Evolutionary conservation across 2,329 filamentous ascomycete genomes (phyloP).

Genomic region (Cordyceps militaris): DNA sequence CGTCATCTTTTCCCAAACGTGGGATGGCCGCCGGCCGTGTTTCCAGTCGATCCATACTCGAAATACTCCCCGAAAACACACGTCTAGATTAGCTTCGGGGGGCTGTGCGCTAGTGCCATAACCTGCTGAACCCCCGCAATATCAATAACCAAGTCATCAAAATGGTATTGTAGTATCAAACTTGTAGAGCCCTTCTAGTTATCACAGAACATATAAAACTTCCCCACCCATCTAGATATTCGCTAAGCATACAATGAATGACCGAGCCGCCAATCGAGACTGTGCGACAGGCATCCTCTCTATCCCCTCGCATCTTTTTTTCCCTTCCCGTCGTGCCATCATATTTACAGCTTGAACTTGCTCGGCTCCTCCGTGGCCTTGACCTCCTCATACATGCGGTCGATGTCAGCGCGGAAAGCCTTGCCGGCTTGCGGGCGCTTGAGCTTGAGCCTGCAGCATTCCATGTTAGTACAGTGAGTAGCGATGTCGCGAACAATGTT

Average conservation of each 20-base stretch:
- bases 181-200: neutral
- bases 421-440: slow-evolving; percentile 51
- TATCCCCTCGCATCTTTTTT: neutral
- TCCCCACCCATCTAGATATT: neutral
- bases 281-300: neutral
- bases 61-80: neutral
- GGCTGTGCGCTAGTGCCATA: neutral
- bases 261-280: neutral
- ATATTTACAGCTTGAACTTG: slow-evolving; percentile 39
- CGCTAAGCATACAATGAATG: slow-evolving; percentile 5
- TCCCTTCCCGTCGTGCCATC: neutral
- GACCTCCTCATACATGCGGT: slow-evolving; percentile 51
- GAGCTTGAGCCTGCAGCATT: slow-evolving; percentile 44
- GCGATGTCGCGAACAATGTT: neutral
- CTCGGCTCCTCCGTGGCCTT: slow-evolving; percentile 28
- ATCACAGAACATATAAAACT: neutral
- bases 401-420: slow-evolving; percentile 47
- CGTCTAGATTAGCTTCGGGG: neutral
- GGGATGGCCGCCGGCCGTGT: neutral
- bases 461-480: slow-evolving; percentile 12
- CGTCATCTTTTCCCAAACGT: neutral
- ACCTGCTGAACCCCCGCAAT: neutral
- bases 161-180: neutral
- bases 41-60: neutral
- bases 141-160: neutral